A percentile compares a stretch with the other conserved stretches of the same genome.
These are phyloP conservation scores for Elasticomyces elasticus DNA, from an alignment of 495 filamentous ascomycete genomes.

Conservation along the genomic window DNA sequence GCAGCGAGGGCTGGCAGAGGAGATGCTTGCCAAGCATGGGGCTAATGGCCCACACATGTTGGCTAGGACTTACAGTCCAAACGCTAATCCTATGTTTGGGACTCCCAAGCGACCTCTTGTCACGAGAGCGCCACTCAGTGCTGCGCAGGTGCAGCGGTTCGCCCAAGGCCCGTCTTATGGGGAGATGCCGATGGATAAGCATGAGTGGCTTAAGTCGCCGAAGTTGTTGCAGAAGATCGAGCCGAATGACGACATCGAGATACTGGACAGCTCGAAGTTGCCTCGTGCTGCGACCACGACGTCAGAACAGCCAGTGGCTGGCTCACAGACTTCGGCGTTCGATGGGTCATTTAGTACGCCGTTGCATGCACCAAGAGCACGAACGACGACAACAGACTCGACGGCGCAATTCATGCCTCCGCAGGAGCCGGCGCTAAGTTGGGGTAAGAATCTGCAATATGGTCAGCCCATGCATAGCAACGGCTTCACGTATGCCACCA, in stretches of 20 bases:
- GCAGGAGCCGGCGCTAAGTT: not conserved
- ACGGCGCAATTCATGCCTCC: not conserved
- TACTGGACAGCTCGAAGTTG: not conserved
- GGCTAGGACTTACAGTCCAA: conserved; percentile 15
- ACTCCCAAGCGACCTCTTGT: conserved; percentile 7
- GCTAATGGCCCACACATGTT: not conserved
- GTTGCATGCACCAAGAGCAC: not conserved
- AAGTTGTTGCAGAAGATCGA: not conserved
- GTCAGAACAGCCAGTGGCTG: not conserved
- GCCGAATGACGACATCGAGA: not conserved
- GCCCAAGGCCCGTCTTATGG: conserved; percentile 13
- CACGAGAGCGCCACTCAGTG: conserved; percentile 14
- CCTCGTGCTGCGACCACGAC: not conserved
- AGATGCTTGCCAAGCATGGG: not conserved
- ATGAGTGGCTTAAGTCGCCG: conserved; percentile 15
- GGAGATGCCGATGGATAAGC: conserved; percentile 16
- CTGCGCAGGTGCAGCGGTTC: conserved; percentile 18
- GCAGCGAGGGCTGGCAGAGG: not conserved
- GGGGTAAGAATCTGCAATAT: not conserved
- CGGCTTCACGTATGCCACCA: not conserved
- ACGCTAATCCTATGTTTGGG: conserved; percentile 21
- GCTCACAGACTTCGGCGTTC: not conserved
- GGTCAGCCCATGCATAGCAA: not conserved
- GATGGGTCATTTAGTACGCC: not conserved
- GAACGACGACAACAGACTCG: not conserved